Evolutionary conservation across 176 grass and related monocot genomes (phyloP), one percentile per base, ranked within the genome.

Genomic region (Zoysia pacifica): DNA sequence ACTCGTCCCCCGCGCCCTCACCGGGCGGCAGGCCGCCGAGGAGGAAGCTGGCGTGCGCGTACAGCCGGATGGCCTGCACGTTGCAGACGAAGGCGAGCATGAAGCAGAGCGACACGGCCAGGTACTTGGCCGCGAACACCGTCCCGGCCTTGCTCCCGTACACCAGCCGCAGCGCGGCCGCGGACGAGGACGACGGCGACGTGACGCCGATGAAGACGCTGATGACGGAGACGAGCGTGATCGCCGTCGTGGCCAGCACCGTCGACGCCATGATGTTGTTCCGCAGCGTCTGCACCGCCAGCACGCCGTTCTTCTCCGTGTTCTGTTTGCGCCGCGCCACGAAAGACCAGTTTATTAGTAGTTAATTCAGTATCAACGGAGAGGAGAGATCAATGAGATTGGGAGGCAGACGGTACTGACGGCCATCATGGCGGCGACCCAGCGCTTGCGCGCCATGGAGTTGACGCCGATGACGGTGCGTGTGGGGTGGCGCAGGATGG

Each of bases 181-280:
- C 14, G 2, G 53, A 63, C 0, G 70, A 37, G 0, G 74, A 13
- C 18, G 70, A 10, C 13, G 70, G 70, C 0, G 79, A 65, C 13
- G 82, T 86, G n/a, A 73, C 79, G 60, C 89, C 91, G 79, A 97
- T 79, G 72, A 94, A 89, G 82, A 94, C 74, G 69, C 84, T 79
- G 79, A 97, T 86, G 69, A 94, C 39, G 65, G 91, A 97, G 12
- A 82, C 84, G 50, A 97, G 85, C n/a, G 76, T 94, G 88, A 94
- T 91, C 67, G 91, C 89, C 62, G 82, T 94, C 10, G 89, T 91
- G 4, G 89, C 89, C 63, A 97, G 89, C 40, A 97, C 89, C 15
- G 91, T 94, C 14, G 94, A 94, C 63, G 94, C 94, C 94, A 92
- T 97, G 77, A 94, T 94, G 84, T 91, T 94, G 87, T 97, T 97